Evolutionary conservation across 495 filamentous ascomycete species (phyloP), one percentile per base, ranked within the genome.

Genomic region (Paragyromitra xinjiangensis): DNA sequence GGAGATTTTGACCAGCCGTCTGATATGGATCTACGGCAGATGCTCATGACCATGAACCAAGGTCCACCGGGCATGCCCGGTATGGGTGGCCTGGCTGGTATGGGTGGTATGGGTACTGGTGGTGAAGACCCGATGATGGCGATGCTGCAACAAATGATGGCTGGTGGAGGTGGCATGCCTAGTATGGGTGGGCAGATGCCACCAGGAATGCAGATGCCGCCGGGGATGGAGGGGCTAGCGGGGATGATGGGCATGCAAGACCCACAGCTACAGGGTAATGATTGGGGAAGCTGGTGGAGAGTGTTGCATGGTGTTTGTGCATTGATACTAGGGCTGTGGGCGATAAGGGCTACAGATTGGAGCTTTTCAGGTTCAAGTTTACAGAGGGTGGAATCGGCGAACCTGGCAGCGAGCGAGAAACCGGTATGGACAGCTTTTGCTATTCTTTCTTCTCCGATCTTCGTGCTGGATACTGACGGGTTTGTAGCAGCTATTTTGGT

Each of bases 401-500:
- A 61, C 66, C 42, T 82, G 37, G 48, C 74, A 7, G 59, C 29
- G 56, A 69, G 64, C 1, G 79, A 81, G 70, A 78, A 78, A n/a
- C 80, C 80, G 64, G 80, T 81, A 81, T 59, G 74, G 16, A 44
- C 44, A 40, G n/a, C 51, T 19, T 12, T 66, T 62, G 3, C 29
- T 22, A 6, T 34, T 55, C 42, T 7, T 12, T 39, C 34, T 14
- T 0, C 19, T 26, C 53, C 73, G n/a, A 39, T 11, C 39, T 45
- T 71, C n/a, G 39, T 9, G 19, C 29, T 19, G 22, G 19, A 39
- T 67, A 14, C 58, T 79, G 65, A 61, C 64, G 53, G n/a, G 4
- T 4, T 42, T 68, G 42, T 65, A 83, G 81, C 74, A 78, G 24
- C 40, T 83, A 29, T 83, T 83, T 70, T 82, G 81, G 70, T 82